Conservation (phyloP, 2,329 filamentous ascomycete genomes). For the Alternaria sp. region DNA sequence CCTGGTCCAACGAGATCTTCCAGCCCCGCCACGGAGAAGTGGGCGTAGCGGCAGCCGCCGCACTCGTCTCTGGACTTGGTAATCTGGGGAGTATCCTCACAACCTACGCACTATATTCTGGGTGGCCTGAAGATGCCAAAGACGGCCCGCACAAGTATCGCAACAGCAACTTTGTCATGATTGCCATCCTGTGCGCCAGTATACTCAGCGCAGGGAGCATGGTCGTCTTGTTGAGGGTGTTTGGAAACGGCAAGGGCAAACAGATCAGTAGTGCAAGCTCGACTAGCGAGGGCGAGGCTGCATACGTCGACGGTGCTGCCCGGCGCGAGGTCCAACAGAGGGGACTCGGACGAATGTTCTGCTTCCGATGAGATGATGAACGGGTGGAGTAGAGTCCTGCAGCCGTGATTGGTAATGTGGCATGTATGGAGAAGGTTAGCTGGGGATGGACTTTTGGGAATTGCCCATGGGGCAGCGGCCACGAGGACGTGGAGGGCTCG, state of each 20-base stretch:
- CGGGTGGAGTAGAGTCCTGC: conserved; percentile 11
- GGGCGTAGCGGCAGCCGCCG: conserved; percentile 83
- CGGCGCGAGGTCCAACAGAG: conserved; percentile 51
- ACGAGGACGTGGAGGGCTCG: conserved; percentile 21
- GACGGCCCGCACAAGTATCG: conserved; percentile 73
- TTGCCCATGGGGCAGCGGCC: conserved; percentile 19
- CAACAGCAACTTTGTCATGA: conserved; percentile 86
- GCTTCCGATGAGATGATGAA: conserved; percentile 26
- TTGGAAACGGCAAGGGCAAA: conserved; percentile 47
- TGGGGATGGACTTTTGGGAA: conserved; percentile 13
- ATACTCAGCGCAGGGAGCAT: conserved; percentile 75
- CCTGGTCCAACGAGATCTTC: conserved; percentile 91
- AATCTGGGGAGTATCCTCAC: conserved; percentile 87
- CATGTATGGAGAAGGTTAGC: conserved; percentile 11
- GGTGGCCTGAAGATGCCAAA: conserved; percentile 76
- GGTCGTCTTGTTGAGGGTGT: conserved; percentile 65
- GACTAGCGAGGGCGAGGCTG: conserved; percentile 61
- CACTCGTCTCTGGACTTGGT: conserved; percentile 83
- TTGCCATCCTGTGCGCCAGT: conserved; percentile 80
- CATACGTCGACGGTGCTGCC: conserved; percentile 49
- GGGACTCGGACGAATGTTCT: conserved; percentile 46
- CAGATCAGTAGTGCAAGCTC: conserved; percentile 41
- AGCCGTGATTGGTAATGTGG: conserved; percentile 1
- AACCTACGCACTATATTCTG: conserved; percentile 87
- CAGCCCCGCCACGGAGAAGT: conserved; percentile 88